Percentiles rank a stretch among this genome's conserved stretches.
Evolutionary conservation across 2,329 filamentous ascomycete genomes (phyloP).

Genomic region (Apiospora rasikravindrae): DNA sequence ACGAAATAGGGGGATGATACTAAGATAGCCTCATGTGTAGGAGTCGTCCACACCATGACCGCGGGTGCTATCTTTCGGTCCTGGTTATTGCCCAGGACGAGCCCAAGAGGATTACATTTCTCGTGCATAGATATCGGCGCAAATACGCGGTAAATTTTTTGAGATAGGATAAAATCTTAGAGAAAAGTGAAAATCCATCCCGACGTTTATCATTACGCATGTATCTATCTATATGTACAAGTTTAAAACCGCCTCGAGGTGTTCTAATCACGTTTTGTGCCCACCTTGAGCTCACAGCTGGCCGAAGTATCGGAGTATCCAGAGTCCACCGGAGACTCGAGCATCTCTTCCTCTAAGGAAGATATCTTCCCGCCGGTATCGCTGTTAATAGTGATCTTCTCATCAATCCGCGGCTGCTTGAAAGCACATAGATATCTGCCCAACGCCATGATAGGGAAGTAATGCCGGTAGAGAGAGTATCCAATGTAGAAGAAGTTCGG

Average conservation of each 20-base stretch:
- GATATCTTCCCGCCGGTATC: background rate
- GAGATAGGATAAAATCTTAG: no score
- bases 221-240: background rate
- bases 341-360: background rate
- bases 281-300: background rate
- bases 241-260: background rate
- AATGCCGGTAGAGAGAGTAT: constrained; percentile 17
- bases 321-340: background rate
- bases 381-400: background rate
- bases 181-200: no score
- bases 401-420: background rate
- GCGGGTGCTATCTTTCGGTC: no score
- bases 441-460: constrained; percentile 18
- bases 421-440: background rate
- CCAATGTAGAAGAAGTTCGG: constrained; percentile 18
- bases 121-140: no score
- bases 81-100: no score
- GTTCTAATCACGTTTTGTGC: background rate
- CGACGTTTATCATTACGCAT: no score
- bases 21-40: no score
- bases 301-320: background rate
- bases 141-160: no score
- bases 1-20: no score
- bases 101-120: no score
- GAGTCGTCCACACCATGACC: no score